Base-by-base conservation (phyloP, 352 stramenopile species). In the Phytopythium chamaehyphon region DNA sequence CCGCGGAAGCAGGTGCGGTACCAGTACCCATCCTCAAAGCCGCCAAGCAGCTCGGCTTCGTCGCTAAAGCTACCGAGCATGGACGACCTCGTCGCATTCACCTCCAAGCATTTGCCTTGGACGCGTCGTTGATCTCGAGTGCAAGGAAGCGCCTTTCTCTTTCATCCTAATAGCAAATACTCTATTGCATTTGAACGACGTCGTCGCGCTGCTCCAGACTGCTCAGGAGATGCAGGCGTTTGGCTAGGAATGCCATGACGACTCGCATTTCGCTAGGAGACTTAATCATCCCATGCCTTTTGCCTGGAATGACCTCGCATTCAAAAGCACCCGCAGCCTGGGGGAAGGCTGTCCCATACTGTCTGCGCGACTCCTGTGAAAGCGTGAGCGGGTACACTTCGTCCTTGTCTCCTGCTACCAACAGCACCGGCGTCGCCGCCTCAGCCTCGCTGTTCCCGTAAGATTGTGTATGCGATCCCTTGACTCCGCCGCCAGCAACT, bases 201-300 rank as follows among this genome's bases (percentile, higher is more conserved):
- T 47, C 42, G 42, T 47, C 42, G 21, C 42, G 42, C 23, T 47
- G 22, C 42, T 47, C 22, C 5, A 47, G 42, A 2, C 42, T n/a
- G 14, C 22, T 11, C 23, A 23, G 23, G 15, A 49, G 24, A 28
- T 49, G 43, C 22, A 49, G 43, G 1, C 43, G 50, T 36, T 64
- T 58, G 31, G 75, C 69, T 45, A 89, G 80, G 57, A 86, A 87
- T 33, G 47, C 42, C 78, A 89, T 87, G 42, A 86, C 59, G 22
- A 64, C 60, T 31, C 56, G 73, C 75, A 86, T 86, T 46, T 88
- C 75, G 7, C 73, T 57, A 0, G 37, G 53, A 10, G 60, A 74
- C 38, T 61, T 51, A 39, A 89, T 66, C 78, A 87, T 87, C 3
- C 64, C 64, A 57, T 89, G 76, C 8, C 36, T 47, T 48, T 84